A percentile compares a stretch with the other conserved stretches of the same genome.
phyloP scores from a whole-genome alignment of 2,329 filamentous ascomycete genomes.

The Cladophialophora bantiana region DNA sequence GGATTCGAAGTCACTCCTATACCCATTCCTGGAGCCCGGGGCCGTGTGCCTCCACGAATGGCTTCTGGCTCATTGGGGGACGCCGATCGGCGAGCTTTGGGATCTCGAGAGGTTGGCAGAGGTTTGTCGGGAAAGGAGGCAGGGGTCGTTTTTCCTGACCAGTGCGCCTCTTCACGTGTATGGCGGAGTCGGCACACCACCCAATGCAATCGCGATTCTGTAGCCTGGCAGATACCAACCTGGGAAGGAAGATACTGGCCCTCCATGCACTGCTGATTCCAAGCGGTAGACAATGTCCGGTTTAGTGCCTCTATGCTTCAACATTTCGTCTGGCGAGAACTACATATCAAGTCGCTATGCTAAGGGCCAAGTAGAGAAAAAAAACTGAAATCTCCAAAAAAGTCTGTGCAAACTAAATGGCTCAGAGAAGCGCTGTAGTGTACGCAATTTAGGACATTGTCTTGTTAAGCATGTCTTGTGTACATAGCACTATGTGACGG shows the following conservation, averaged over 20 bases:
- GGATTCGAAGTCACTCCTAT: conserved; percentile 37
- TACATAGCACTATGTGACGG: not conserved
- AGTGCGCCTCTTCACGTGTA: conserved; percentile 42
- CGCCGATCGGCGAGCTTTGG: conserved; percentile 40
- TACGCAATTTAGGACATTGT: not conserved
- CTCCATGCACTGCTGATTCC: not conserved
- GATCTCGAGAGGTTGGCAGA: conserved; percentile 50
- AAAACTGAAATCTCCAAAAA: not conserved
- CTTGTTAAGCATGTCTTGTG: not conserved
- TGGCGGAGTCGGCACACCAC: conserved; percentile 34
- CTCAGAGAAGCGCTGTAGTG: not conserved
- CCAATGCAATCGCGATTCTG: conserved; percentile 35
- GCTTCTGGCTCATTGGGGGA: conserved; percentile 39
- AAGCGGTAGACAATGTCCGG: not conserved
- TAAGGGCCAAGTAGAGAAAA: not conserved
- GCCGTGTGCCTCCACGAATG: conserved; percentile 25
- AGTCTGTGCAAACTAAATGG: not conserved
- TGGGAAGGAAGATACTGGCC: not conserved
- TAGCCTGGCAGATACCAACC: conserved; percentile 10
- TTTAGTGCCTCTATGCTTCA: not conserved
- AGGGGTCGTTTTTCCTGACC: conserved; percentile 57
- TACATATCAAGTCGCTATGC: not conserved
- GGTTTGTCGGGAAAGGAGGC: conserved; percentile 43
- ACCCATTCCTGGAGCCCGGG: not conserved
- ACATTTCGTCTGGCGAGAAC: not conserved